These are phyloP conservation scores for Colletotrichum sansevieriae DNA, from an alignment of 2,329 filamentous ascomycete species.

Conservation along the genomic window DNA sequence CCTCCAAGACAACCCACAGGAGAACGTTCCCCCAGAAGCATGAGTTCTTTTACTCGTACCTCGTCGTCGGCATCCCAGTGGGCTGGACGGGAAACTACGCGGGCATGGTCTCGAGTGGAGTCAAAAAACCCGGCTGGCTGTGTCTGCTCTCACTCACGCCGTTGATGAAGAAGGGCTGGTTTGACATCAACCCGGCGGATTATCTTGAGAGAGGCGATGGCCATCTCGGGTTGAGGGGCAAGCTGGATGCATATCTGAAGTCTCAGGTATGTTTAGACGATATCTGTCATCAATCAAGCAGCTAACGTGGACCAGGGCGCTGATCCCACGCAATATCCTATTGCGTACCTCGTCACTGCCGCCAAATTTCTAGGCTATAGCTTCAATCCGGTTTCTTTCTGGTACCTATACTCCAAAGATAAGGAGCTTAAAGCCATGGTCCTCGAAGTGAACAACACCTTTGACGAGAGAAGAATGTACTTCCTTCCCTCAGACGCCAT, in stretches of 20 bases:
- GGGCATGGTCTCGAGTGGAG: slow-evolving; percentile 66
- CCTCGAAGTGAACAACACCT: slow-evolving; percentile 82
- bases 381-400: slow-evolving; percentile 84
- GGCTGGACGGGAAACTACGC: slow-evolving; percentile 69
- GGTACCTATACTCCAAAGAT: slow-evolving; percentile 77
- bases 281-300: not conserved
- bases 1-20: slow-evolving; percentile 74
- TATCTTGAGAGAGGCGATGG: slow-evolving; percentile 70
- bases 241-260: slow-evolving; percentile 71
- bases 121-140: slow-evolving; percentile 42
- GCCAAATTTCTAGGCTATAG: slow-evolving; percentile 77
- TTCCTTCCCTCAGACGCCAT: slow-evolving; percentile 61
- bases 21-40: slow-evolving; percentile 77
- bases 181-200: slow-evolving; percentile 69
- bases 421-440: slow-evolving; percentile 74
- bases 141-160: slow-evolving; percentile 50
- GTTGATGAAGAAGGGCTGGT: slow-evolving; percentile 60
- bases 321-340: slow-evolving; percentile 71
- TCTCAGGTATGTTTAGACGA: slow-evolving; percentile 61
- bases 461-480: slow-evolving; percentile 78
- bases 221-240: slow-evolving; percentile 69
- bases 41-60: slow-evolving; percentile 78
- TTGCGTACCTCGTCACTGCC: slow-evolving; percentile 79
- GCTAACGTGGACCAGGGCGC: slow-evolving; percentile 60
- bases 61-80: slow-evolving; percentile 76